Percentiles rank a stretch among this genome's conserved stretches.
Conservation (phyloP, 2,329 filamentous ascomycete species). For the Fusarium luffae region DNA sequence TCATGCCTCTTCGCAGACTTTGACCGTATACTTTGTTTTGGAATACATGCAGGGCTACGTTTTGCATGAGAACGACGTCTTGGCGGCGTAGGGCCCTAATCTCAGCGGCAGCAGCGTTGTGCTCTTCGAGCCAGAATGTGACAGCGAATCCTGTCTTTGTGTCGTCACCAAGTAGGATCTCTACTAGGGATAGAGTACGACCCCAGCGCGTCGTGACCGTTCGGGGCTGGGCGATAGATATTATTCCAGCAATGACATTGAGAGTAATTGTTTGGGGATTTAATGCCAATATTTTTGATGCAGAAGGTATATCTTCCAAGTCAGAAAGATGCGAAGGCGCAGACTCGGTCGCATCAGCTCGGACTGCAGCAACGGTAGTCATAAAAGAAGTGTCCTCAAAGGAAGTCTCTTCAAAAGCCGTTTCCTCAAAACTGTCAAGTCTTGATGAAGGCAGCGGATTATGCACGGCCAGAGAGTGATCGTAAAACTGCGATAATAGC, state of each 20-base stretch:
- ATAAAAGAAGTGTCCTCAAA: constrained; percentile 52
- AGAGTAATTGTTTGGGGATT: constrained; percentile 84
- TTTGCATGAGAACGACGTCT: constrained; percentile 82
- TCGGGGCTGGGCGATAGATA: constrained; percentile 75
- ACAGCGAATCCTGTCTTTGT: constrained; percentile 83
- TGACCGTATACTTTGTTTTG: constrained; percentile 84
- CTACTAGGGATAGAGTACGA: constrained; percentile 72
- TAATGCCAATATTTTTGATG: constrained; percentile 72
- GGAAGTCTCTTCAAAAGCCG: constrained; percentile 41
- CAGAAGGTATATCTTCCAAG: constrained; percentile 76
- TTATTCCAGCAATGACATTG: constrained; percentile 82
- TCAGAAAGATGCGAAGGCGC: constrained; percentile 57
- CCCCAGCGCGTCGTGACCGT: constrained; percentile 75
- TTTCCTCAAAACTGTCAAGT: constrained; percentile 51
- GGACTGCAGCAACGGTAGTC: constrained; percentile 50
- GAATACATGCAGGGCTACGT: constrained; percentile 82
- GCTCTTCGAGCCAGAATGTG: constrained; percentile 79
- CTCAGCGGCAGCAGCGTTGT: constrained; percentile 48
- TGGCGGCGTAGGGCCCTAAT: constrained; percentile 68
- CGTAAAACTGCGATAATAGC: constrained; percentile 74
- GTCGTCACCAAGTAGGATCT: constrained; percentile 86
- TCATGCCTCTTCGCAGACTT: constrained; percentile 77
- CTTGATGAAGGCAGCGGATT: constrained; percentile 73
- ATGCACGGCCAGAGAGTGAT: constrained; percentile 80
- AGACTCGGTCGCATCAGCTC: constrained; percentile 35